Base-by-base conservation (phyloP, 345 rosid genomes). In the Cardamine occulta region DNA sequence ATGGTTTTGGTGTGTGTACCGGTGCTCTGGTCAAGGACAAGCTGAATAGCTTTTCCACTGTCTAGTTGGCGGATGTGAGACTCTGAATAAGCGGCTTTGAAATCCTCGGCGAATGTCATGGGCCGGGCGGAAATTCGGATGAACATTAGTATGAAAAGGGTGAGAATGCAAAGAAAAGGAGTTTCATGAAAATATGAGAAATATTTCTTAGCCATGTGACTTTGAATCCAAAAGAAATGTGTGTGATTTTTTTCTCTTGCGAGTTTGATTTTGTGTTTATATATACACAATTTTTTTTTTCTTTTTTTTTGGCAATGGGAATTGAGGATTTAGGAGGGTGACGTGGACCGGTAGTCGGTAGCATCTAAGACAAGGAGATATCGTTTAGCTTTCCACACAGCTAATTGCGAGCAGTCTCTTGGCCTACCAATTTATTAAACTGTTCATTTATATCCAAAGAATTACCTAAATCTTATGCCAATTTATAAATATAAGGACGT, bases 41-140 rank as follows among this genome's bases (percentile, higher is more conserved):
- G 94, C 60, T 88, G 97, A 44, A 91, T 89, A 82, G 96, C 81
- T 68, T 72, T 81, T n/a, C 97, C 98, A 7, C 88, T 87, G 14
- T 84, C 82, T 53, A 88, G n/a, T 80, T 87, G 88, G 73, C 77
- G 85, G 69, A 91, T 82, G 66, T 93, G 98, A 73, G 85, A 74
- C 3, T 87, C 94, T 15, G 97, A 61, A 94, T 96, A 91, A 6
- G 96, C 84, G 68, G 87, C 65, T 48, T 31, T 78, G 63, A 93
- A 93, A 75, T 91, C 97, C 44, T 86, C 79, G 28, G 81, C 23
- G 35, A 93, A 93, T 77, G 89, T 82, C 5, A 87, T 81, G 0
- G 90, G 91, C 19, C 96, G 84, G 0, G 84, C 90, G 0, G 72
- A 81, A 23, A 78, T 88, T 0, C 45, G 68, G 40, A 76, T 23